Evolutionary conservation across 805 yeast genomes (phyloP), one percentile per base, ranked within the genome.

Genomic region (Cyberlindnera subsufficiens): DNA sequence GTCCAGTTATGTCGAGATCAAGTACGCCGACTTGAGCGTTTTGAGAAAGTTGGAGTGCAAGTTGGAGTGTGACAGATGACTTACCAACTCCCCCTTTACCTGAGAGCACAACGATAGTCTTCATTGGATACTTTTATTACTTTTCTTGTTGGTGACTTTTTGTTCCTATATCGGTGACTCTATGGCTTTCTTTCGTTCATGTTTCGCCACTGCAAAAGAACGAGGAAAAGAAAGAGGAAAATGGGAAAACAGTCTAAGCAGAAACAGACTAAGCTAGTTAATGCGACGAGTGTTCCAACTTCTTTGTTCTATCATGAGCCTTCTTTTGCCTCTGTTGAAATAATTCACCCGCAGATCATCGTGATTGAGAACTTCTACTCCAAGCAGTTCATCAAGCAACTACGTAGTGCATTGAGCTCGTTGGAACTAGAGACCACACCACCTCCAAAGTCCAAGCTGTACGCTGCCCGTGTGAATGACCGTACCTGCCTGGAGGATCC

Each of bases 1-100:
- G 99, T 0, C 99, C 99, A 0, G 99, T 93, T 35, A 93, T 68
- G 67, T 93, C 99, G 17, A 93, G 88, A 59, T 93, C 99, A 19
- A 93, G 67, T 0, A 93, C 95, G 2, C 99, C 99, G n/a, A 93
- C 96, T 53, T 31, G 30, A 75, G 82, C 56, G 61, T 95, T 57
- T 75, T 68, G 66, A 6, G 81, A 86, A 27, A 93, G 68, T 0
- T 90, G 72, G n/a, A 93, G 70, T 0, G 97, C 98, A 1, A 89
- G 71, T 59, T 93, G 99, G 0, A 96, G 86, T 3, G 99, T 90
- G 2, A 93, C 89, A 0, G 97, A 88, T 11, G 96, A 88, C 60
- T 93, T 93, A 2, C 99, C 99, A 1, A 93, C 99, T 19, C 99
- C 97, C 25, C 97, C 97, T 62, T 89, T 89, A 1, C 97, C 99